Evolutionary conservation across 202 grass and related monocot species (phyloP).

Genomic region (Schoenoplectus tabernaemontani): DNA sequence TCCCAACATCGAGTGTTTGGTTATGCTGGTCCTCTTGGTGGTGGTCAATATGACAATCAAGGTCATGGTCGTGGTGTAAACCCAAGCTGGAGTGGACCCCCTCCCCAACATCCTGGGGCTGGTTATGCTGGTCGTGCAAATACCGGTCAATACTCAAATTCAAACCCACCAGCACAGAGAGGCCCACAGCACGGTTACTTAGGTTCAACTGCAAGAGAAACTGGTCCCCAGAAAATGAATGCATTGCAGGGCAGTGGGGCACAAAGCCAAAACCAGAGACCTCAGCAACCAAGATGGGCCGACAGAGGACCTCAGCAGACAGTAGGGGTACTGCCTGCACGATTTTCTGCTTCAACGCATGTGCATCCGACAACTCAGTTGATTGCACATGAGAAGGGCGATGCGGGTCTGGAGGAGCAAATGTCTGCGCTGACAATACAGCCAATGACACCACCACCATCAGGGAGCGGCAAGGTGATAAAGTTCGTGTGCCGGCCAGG

Average conservation of each 20-base stretch:
- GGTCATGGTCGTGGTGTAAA: neutral
- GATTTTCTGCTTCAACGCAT: neutral
- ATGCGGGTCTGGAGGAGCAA: neutral
- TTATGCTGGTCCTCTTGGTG: neutral
- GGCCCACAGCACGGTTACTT: neutral
- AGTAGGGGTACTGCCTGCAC: neutral
- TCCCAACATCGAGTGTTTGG: neutral
- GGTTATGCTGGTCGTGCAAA: neutral
- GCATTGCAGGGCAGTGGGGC: neutral
- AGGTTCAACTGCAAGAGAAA: neutral
- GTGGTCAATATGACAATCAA: neutral
- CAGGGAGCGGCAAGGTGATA: constrained; percentile 8
- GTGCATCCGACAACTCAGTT: neutral
- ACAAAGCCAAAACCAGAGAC: neutral
- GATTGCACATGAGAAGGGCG: neutral
- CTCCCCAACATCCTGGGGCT: neutral
- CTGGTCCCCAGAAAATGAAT: neutral
- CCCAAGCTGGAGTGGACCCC: neutral
- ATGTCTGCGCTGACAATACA: neutral
- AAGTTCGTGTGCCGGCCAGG: constrained; percentile 37
- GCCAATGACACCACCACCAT: neutral
- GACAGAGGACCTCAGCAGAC: neutral
- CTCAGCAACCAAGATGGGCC: neutral
- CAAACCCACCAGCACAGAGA: neutral
- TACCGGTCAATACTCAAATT: neutral